phyloP scores from a whole-genome alignment of 1,139 yeast species.

The Protomyces lactucae-debilis region DNA sequence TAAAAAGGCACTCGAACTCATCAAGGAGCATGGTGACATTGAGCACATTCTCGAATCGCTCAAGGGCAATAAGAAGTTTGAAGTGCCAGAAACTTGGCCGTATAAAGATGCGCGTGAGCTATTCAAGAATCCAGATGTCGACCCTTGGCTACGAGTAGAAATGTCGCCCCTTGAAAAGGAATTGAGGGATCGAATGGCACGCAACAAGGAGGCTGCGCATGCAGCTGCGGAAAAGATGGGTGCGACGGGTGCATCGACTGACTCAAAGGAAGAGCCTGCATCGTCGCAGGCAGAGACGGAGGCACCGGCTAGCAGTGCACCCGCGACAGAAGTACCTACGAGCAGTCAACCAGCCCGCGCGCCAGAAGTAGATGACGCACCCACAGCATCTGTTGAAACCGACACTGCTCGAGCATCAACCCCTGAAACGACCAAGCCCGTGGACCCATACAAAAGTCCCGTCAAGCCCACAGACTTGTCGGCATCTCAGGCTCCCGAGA shows the following conservation, averaged over 20 bases:
- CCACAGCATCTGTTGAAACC: background rate
- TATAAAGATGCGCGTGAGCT: conserved; percentile 79
- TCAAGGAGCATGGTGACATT: conserved; percentile 75
- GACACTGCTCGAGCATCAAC: background rate
- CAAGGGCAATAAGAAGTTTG: conserved; percentile 43
- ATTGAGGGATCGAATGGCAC: conserved; percentile 10
- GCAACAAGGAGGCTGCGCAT: conserved; percentile 19
- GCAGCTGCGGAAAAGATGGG: conserved; percentile 4
- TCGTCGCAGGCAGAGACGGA: background rate
- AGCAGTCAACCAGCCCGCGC: background rate
- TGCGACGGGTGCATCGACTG: background rate
- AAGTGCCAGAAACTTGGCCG: conserved; percentile 94
- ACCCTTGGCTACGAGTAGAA: conserved; percentile 20
- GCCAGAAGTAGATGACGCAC: background rate
- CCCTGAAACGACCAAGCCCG: background rate
- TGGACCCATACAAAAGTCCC: conserved; percentile 17
- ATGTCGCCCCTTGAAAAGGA: conserved; percentile 18
- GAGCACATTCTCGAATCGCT: conserved; percentile 56
- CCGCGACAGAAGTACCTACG: background rate
- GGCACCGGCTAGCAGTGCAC: background rate
- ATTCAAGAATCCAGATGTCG: conserved; percentile 74
- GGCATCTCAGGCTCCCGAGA: conserved; percentile 20
- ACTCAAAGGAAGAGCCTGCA: background rate
- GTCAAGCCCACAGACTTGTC: conserved; percentile 17
- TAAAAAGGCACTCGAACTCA: conserved; percentile 80